phyloP scores from a whole-genome alignment of 768 basidiomycete species.

The Pleurotus djamor region DNA sequence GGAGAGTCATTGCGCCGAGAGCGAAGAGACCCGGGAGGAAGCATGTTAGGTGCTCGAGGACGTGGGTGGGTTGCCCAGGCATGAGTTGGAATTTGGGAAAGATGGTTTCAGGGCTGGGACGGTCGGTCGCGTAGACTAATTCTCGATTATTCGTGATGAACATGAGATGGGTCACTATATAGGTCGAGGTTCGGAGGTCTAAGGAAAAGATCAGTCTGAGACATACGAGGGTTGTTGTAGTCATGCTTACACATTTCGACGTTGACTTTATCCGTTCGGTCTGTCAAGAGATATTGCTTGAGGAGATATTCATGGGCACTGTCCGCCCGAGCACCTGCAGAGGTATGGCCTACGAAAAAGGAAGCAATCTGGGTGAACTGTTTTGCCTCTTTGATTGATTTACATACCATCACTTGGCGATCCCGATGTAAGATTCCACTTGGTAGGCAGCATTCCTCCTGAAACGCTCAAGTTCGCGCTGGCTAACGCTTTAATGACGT shows the following conservation, averaged over 20 bases:
- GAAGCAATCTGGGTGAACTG: not conserved
- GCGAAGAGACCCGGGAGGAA: constrained; percentile 78
- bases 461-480: constrained; percentile 40
- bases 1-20: constrained; percentile 63
- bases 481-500: constrained; percentile 44
- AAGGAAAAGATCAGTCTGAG: not conserved
- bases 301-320: constrained; percentile 79
- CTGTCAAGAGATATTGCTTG: constrained; percentile 70
- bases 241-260: constrained; percentile 62
- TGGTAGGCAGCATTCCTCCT: constrained; percentile 63
- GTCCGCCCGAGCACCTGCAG: constrained; percentile 67
- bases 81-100: constrained; percentile 20
- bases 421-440: constrained; percentile 52
- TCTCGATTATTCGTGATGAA: constrained; percentile 63
- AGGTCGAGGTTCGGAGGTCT: constrained; percentile 58
- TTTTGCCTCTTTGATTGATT: no score
- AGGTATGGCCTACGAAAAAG: constrained; percentile 36
- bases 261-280: constrained; percentile 53
- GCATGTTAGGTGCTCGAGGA: constrained; percentile 74
- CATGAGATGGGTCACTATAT: constrained; percentile 60
- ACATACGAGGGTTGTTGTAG: not conserved
- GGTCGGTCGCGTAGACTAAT: constrained; percentile 68
- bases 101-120: constrained; percentile 10
- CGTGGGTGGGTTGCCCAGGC: constrained; percentile 36
- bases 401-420: constrained; percentile 44